Conservation (phyloP, 208 protist genomes). For the Crithidia fasciculata region DNA sequence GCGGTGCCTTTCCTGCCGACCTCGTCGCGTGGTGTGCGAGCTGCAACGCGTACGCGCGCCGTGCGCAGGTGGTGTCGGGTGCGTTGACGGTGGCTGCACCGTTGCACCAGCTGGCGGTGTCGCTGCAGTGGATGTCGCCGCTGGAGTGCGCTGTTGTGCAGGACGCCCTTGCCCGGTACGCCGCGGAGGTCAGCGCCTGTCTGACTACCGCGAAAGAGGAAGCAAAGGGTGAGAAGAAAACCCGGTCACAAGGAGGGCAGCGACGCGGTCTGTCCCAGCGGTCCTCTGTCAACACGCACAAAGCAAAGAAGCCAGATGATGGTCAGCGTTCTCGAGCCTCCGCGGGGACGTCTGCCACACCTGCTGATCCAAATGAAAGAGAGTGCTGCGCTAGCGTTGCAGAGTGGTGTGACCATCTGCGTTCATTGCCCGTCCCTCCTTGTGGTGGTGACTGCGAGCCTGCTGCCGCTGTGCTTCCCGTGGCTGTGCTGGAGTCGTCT, state of each 20-base stretch:
- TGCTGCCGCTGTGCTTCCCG: constrained; percentile 2
- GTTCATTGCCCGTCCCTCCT: neutral
- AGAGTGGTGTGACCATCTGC: constrained; percentile 9
- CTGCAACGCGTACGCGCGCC: constrained; percentile 11
- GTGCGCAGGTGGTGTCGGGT: no score
- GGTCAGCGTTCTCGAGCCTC: neutral
- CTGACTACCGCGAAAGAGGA: neutral
- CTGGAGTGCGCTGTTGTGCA: constrained; percentile 33
- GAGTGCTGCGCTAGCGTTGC: neutral
- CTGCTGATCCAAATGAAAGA: neutral
- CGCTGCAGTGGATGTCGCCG: constrained; percentile 34
- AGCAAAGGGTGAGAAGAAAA: neutral
- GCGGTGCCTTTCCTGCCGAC: constrained; percentile 38
- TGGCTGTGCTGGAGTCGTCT: constrained; percentile 12
- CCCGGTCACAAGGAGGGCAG: neutral
- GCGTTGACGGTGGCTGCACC: neutral
- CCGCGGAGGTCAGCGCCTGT: neutral
- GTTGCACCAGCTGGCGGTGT: neutral
- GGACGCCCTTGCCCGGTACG: constrained; percentile 21
- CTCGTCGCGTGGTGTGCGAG: constrained; percentile 32
- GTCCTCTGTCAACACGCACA: constrained; percentile 14
- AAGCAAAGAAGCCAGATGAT: neutral
- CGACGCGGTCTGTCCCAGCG: constrained; percentile 7
- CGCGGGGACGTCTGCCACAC: neutral
- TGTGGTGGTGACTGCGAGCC: neutral